phyloP scores from a whole-genome alignment of 257 asterid species.

The Jacaranda mimosifolia region DNA sequence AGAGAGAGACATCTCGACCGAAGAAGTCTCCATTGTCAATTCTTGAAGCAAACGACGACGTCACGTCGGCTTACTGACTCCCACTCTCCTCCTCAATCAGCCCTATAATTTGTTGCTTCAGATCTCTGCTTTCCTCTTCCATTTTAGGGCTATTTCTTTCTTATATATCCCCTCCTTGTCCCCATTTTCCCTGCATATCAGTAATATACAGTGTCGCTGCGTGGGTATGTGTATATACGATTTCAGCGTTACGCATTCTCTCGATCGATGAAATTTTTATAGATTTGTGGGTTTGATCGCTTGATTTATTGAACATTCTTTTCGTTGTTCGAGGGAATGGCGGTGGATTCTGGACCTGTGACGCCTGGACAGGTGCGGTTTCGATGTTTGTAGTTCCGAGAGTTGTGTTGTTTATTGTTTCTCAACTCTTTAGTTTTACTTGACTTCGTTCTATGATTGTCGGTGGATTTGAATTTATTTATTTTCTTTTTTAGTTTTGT shows the following conservation, averaged over 20 bases:
- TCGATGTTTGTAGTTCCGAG: neutral
- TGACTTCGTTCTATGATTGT: slow-evolving; percentile 2
- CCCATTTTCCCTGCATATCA: slow-evolving; percentile 20
- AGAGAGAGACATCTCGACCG: slow-evolving; percentile 50
- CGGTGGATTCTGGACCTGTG: slow-evolving; percentile 65
- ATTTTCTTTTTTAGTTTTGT: neutral
- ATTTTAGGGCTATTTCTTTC: slow-evolving; percentile 30
- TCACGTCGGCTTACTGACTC: slow-evolving; percentile 46
- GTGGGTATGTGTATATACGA: slow-evolving; percentile 22
- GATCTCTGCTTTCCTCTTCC: slow-evolving; percentile 59
- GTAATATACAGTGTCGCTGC: neutral
- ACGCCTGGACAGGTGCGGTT: slow-evolving; percentile 74
- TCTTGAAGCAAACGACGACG: slow-evolving; percentile 78
- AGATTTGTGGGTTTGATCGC: slow-evolving; percentile 42
- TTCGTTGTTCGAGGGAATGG: slow-evolving; percentile 48
- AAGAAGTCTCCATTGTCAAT: slow-evolving; percentile 39
- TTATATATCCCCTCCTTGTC: slow-evolving; percentile 31
- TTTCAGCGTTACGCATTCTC: slow-evolving; percentile 27
- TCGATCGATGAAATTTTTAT: slow-evolving; percentile 42
- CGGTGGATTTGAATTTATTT: slow-evolving; percentile 10
- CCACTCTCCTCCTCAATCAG: slow-evolving; percentile 28
- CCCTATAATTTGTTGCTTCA: slow-evolving; percentile 53
- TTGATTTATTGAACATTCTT: slow-evolving; percentile 29
- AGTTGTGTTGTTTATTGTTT: slow-evolving; percentile 13
- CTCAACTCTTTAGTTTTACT: neutral